Evolutionary conservation across 1,284 basidiomycete genomes (phyloP).

Genomic region (Leccinum variabile): DNA sequence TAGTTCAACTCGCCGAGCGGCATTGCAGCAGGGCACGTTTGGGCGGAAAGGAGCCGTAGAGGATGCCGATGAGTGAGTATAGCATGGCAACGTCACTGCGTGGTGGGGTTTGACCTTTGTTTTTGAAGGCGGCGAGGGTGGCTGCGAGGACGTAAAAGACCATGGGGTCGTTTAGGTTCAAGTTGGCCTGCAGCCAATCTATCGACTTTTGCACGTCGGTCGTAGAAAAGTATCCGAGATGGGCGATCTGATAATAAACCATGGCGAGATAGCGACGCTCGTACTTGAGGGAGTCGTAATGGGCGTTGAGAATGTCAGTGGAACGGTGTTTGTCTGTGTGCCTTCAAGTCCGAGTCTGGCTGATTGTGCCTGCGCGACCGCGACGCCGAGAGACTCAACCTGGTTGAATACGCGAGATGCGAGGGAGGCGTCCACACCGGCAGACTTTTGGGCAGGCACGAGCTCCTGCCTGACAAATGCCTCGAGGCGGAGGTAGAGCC

Average conservation of each 20-base stretch:
- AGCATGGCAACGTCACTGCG: conserved; percentile 85
- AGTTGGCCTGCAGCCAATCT: conserved; percentile 59
- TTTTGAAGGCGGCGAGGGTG: conserved; percentile 61
- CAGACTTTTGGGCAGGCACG: conserved; percentile 37
- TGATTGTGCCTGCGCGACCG: conserved; percentile 52
- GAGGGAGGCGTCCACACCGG: conserved; percentile 42
- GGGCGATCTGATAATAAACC: conserved; percentile 60
- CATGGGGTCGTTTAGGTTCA: conserved; percentile 62
- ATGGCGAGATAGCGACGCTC: conserved; percentile 68
- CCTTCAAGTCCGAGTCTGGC: conserved; percentile 47
- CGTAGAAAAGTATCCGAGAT: conserved; percentile 60
- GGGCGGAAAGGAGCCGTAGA: conserved; percentile 73
- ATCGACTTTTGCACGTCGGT: conserved; percentile 60
- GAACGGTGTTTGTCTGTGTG: conserved; percentile 60
- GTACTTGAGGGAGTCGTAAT: conserved; percentile 69
- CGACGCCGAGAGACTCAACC: conserved; percentile 56
- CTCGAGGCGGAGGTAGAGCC: conserved; percentile 49
- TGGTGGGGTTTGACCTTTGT: conserved; percentile 41
- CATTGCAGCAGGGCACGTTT: conserved; percentile 73
- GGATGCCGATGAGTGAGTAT: conserved; percentile 78
- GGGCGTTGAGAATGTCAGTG: conserved; percentile 58
- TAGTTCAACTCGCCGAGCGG: conserved; percentile 37
- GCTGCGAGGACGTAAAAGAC: conserved; percentile 72
- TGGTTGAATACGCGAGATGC: conserved; percentile 60
- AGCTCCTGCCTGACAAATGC: conserved; percentile 57